A percentile compares a stretch with the other conserved stretches of the same genome.
Evolutionary conservation across 768 basidiomycete genomes (phyloP).

Genomic region (Butyriboletus loyo): DNA sequence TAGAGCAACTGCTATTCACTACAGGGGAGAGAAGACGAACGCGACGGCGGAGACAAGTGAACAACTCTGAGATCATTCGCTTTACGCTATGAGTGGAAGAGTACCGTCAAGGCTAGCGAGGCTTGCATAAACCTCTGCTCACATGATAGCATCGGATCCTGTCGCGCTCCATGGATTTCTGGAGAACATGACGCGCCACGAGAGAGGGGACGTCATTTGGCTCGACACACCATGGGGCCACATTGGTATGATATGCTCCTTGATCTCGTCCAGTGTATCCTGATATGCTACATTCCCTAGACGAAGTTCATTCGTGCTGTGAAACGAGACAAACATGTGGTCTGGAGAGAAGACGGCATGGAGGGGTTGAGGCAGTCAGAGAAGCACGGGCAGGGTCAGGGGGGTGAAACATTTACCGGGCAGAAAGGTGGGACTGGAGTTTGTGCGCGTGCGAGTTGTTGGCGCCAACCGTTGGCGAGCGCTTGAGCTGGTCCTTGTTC

Average conservation of each 20-base stretch:
- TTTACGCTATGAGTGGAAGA: conserved; percentile 47
- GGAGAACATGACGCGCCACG: conserved; percentile 63
- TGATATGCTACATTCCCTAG: conserved; percentile 46
- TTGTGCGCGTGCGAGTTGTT: conserved; percentile 34
- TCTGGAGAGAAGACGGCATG: conserved; percentile 39
- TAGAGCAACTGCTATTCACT: conserved; percentile 9
- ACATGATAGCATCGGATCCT: conserved; percentile 55
- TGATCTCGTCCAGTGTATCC: conserved; percentile 56
- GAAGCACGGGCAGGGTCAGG: conserved; percentile 9
- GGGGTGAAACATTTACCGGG: conserved; percentile 23
- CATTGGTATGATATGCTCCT: conserved; percentile 52
- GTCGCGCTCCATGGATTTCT: conserved; percentile 66
- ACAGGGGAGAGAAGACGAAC: conserved; percentile 36
- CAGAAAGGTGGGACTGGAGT: conserved; percentile 33
- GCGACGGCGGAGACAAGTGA: conserved; percentile 54
- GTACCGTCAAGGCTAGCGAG: conserved; percentile 1
- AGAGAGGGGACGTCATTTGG: conserved; percentile 36
- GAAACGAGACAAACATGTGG: conserved; percentile 71
- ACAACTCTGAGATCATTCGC: conserved; percentile 58
- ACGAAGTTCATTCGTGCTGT: conserved; percentile 60
- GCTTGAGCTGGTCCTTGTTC: conserved; percentile 44
- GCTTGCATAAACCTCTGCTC: conserved; percentile 18
- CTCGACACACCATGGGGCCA: conserved; percentile 65
- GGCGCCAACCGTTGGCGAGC: conserved; percentile 31
- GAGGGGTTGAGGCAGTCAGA: conserved; percentile 24